Evolutionary conservation across 2,329 filamentous ascomycete species (phyloP).

Genomic region (Fusarium odoratissimum): DNA sequence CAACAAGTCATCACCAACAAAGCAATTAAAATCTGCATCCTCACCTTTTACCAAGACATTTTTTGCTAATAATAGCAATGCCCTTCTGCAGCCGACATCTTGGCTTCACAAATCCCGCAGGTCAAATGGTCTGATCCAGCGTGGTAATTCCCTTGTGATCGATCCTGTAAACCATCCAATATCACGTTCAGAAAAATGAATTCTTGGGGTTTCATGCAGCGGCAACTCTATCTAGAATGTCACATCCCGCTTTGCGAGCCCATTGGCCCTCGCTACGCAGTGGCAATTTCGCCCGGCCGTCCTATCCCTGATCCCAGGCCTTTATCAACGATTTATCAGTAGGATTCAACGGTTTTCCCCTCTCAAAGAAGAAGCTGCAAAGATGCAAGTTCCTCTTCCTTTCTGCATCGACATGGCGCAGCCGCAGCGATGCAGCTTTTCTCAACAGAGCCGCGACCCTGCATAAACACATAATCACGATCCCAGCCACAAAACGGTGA

Average conservation of each 20-base stretch:
- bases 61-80: constrained; percentile 19
- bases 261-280: background rate
- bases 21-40: background rate
- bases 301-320: background rate
- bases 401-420: constrained; percentile 15
- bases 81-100: constrained; percentile 1
- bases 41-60: background rate
- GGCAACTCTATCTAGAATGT: constrained; percentile 24
- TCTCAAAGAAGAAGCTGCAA: constrained; percentile 10
- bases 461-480: constrained; percentile 1
- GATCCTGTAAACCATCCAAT: background rate
- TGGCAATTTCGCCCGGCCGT: background rate
- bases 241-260: constrained; percentile 4
- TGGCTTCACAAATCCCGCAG: constrained; percentile 8
- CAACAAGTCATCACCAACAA: background rate
- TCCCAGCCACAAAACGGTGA: background rate
- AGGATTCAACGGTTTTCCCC: background rate
- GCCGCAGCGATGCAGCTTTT: background rate
- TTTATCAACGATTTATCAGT: background rate
- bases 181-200: background rate
- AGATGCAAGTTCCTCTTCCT: background rate
- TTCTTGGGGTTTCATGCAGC: constrained; percentile 19
- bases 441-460: constrained; percentile 10
- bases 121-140: constrained; percentile 12
- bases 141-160: background rate